Percentiles rank a stretch among this genome's conserved stretches.
These are phyloP conservation scores for Rhodotorula glutinis DNA, from an alignment of 1,284 basidiomycete species.

Conservation along the genomic window DNA sequence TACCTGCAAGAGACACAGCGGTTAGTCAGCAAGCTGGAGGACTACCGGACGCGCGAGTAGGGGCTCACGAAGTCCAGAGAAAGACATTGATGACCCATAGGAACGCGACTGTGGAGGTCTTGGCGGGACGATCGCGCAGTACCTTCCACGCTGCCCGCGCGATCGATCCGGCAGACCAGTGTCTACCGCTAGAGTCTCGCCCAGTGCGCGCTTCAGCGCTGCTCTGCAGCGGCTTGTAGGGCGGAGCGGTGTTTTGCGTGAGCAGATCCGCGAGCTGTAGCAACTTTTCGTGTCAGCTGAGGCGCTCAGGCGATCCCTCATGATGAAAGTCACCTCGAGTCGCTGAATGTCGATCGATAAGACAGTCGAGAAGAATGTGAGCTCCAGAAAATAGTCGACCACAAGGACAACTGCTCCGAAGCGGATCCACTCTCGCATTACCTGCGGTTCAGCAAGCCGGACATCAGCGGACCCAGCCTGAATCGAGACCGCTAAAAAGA, in stretches of 20 bases:
- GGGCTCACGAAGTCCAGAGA: constrained; percentile 45
- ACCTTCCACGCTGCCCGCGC: constrained; percentile 7
- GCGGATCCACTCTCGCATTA: constrained; percentile 86
- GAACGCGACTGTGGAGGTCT: constrained; percentile 39
- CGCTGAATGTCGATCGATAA: constrained; percentile 86
- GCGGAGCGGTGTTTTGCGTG: constrained; percentile 57
- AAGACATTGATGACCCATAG: constrained; percentile 48
- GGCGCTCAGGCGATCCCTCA: no score
- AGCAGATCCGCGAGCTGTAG: constrained; percentile 70
- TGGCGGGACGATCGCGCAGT: constrained; percentile 30
- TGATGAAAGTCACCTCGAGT: constrained; percentile 72
- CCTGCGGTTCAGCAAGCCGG: constrained; percentile 48
- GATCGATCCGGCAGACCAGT: background rate
- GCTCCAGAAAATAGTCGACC: constrained; percentile 91
- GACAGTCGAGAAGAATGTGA: constrained; percentile 87
- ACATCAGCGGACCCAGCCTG: background rate
- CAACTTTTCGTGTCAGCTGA: background rate
- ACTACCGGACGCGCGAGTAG: no score
- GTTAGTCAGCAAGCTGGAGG: background rate
- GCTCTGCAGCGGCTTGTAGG: constrained; percentile 50
- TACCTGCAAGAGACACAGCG: constrained; percentile 9
- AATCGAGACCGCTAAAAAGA: no score
- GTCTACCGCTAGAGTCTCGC: background rate
- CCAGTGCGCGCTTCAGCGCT: background rate
- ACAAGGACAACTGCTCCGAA: constrained; percentile 92